Evolutionary conservation across 73 alveolate species (phyloP).

Genomic region (Paraurostyla sp.): DNA sequence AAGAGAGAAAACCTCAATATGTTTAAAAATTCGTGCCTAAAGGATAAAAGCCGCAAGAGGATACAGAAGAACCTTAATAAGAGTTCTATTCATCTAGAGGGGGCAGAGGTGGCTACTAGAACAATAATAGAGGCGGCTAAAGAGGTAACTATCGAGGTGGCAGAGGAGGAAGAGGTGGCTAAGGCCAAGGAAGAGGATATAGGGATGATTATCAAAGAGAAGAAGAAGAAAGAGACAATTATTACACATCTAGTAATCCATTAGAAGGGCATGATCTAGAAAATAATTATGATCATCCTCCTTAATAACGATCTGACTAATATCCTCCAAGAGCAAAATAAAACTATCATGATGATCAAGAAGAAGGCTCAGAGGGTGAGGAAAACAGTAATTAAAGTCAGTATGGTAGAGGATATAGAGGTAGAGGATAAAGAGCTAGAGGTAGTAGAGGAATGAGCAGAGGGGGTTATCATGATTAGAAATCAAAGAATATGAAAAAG

Average conservation of each 20-base stretch:
- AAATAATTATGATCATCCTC: not conserved
- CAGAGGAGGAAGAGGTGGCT: slow-evolving; percentile 14
- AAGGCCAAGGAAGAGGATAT: slow-evolving; percentile 39
- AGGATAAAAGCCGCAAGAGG: not conserved
- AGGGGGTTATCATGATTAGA: slow-evolving; percentile 46
- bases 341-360: not conserved
- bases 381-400: not conserved
- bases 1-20: not conserved
- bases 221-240: slow-evolving; percentile 14
- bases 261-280: slow-evolving; percentile 20
- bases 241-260: slow-evolving; percentile 35
- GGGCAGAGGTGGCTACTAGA: too few species aligned
- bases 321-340: slow-evolving; percentile 3
- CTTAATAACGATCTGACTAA: too few species aligned
- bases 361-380: slow-evolving; percentile 1
- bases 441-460: slow-evolving; percentile 19
- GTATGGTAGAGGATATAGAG: not conserved
- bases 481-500: not conserved
- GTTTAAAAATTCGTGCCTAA: not conserved
- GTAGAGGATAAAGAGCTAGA: slow-evolving; percentile 38
- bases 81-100: too few species aligned
- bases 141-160: slow-evolving; percentile 27
- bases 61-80: not conserved
- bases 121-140: not conserved
- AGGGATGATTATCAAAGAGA: slow-evolving; percentile 53